A percentile compares a stretch with the other conserved stretches of the same genome.
Evolutionary conservation across 441 rosid genomes (phyloP).

Genomic region (Populus hybrid): DNA sequence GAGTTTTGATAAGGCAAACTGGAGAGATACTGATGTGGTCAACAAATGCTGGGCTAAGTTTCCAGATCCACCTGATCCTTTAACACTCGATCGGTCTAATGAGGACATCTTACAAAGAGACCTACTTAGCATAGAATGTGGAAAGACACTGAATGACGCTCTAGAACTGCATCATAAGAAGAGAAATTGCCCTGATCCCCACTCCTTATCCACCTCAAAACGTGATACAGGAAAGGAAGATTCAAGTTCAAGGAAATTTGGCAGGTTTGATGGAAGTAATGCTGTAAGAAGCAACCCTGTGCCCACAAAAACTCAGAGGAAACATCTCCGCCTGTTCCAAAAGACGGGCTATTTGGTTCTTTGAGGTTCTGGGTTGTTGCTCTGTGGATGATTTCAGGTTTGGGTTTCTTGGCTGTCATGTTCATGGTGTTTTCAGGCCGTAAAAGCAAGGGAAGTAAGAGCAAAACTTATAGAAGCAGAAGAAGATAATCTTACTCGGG

Average conservation of each 20-base stretch:
- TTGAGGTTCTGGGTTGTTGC: slow-evolving; percentile 71
- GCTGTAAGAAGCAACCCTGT: slow-evolving; percentile 26
- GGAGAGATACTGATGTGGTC: slow-evolving; percentile 77
- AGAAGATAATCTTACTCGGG: slow-evolving; percentile 55
- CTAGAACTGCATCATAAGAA: slow-evolving; percentile 69
- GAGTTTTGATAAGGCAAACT: slow-evolving; percentile 97
- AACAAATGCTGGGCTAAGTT: slow-evolving; percentile 88
- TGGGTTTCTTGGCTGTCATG: slow-evolving; percentile 67
- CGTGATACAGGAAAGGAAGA: slow-evolving; percentile 22
- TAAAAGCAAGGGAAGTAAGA: slow-evolving; percentile 53
- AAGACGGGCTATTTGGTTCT: slow-evolving; percentile 55
- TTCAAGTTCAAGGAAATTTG: slow-evolving; percentile 52
- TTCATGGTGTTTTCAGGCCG: slow-evolving; percentile 54
- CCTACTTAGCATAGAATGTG: slow-evolving; percentile 95
- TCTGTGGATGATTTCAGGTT: slow-evolving; percentile 69
- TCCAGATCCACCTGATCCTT: slow-evolving; percentile 84
- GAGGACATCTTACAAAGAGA: slow-evolving; percentile 53
- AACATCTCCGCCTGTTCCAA: slow-evolving; percentile 26
- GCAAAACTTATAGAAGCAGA: slow-evolving; percentile 62
- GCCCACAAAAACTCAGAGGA: slow-evolving; percentile 30
- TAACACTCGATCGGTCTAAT: slow-evolving; percentile 50
- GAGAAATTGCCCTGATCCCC: slow-evolving; percentile 66
- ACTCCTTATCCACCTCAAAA: slow-evolving; percentile 29
- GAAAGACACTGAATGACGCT: slow-evolving; percentile 72
- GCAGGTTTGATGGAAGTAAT: slow-evolving; percentile 33